These are phyloP conservation scores for Salix purpurea DNA, from an alignment of 345 rosid species.

Conservation along the genomic window DNA sequence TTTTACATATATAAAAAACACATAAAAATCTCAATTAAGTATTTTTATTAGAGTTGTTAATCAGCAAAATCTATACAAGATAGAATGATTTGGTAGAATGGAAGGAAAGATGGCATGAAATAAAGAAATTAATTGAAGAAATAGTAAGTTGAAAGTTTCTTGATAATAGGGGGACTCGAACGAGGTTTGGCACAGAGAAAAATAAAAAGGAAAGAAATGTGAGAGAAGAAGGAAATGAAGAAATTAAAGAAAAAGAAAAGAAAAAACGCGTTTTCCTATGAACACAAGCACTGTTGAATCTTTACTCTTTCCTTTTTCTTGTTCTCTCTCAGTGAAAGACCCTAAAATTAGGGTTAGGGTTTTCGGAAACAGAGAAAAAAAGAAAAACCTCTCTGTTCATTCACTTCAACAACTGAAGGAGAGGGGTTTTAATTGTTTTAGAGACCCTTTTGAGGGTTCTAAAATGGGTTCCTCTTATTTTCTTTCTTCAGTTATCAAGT, in stretches of 20 bases:
- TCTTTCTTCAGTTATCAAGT: slow-evolving; percentile 43
- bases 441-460: slow-evolving; percentile 28
- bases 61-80: no score
- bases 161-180: neutral
- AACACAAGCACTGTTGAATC: slow-evolving; percentile 27
- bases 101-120: neutral
- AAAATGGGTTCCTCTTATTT: slow-evolving; percentile 42
- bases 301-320: neutral
- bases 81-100: neutral
- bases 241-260: slow-evolving; percentile 2
- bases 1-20: no score
- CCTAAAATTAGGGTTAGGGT: slow-evolving; percentile 36
- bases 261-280: slow-evolving; percentile 56
- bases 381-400: neutral
- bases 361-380: neutral
- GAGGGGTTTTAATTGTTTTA: slow-evolving; percentile 12
- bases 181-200: neutral
- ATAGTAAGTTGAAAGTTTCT: neutral
- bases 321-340: neutral
- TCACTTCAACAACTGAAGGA: slow-evolving; percentile 4
- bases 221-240: neutral
- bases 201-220: neutral
- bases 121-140: neutral
- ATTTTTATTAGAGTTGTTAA: no score
- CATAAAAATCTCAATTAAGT: no score